A percentile compares a stretch with the other conserved stretches of the same genome.
These are phyloP conservation scores for Penicillium sp. DNA, from an alignment of 2,329 filamentous ascomycete species.

Conservation along the genomic window DNA sequence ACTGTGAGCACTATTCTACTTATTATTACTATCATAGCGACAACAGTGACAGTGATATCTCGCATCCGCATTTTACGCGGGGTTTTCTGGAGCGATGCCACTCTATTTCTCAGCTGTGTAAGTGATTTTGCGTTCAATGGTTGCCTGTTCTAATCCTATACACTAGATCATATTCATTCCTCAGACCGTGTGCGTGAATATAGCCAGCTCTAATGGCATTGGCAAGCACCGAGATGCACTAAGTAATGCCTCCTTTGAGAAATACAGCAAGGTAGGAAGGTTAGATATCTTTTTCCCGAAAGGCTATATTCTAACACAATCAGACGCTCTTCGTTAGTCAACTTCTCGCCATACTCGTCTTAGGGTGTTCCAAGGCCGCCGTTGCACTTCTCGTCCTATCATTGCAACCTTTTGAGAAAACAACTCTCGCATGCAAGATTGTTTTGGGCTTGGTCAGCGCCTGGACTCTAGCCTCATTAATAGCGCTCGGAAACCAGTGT, in stretches of 20 bases:
- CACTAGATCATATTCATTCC: slow-evolving; percentile 1
- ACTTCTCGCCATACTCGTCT: slow-evolving; percentile 7
- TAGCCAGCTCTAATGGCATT: slow-evolving; percentile 8
- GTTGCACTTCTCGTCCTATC: slow-evolving; percentile 8
- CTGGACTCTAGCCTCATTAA: slow-evolving; percentile 3
- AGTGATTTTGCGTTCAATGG: background rate
- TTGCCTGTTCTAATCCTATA: background rate
- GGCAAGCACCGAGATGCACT: slow-evolving; percentile 5
- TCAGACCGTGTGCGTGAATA: slow-evolving; percentile 8
- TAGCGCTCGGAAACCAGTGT: slow-evolving; percentile 9
- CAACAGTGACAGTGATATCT: slow-evolving; percentile 9
- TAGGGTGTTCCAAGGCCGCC: slow-evolving; percentile 10
- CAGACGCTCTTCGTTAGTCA: slow-evolving; percentile 6
- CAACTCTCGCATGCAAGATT: slow-evolving; percentile 2
- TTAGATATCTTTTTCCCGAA: background rate
- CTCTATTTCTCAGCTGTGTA: slow-evolving; percentile 4
- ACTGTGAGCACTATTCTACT: slow-evolving; percentile 11
- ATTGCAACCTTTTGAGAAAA: slow-evolving; percentile 7
- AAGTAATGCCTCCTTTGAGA: background rate
- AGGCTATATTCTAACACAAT: background rate
- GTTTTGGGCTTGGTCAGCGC: slow-evolving; percentile 1
- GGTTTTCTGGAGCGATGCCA: slow-evolving; percentile 6
- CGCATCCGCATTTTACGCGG: slow-evolving; percentile 3
- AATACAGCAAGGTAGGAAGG: slow-evolving; percentile 6
- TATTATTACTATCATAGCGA: slow-evolving; percentile 6